phyloP scores from a whole-genome alignment of 257 asterid genomes.

The Rauvolfia tetraphylla region DNA sequence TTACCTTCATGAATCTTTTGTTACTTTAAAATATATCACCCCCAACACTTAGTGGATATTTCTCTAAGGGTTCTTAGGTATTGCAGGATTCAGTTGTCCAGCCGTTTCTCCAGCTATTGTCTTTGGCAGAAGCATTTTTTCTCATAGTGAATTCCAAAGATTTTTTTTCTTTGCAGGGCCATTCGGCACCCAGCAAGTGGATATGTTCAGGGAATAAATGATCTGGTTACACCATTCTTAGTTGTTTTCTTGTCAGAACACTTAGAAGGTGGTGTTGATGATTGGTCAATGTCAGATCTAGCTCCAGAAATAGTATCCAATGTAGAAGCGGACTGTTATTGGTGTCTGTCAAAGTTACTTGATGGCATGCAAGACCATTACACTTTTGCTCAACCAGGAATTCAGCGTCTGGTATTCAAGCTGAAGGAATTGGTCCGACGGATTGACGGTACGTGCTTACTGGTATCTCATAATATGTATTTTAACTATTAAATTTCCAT shows the following conservation, averaged over 20 bases:
- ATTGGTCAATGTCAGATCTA: constrained; percentile 73
- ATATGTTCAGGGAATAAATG: constrained; percentile 97
- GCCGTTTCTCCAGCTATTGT: neutral
- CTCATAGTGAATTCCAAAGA: constrained; percentile 7
- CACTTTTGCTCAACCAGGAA: constrained; percentile 99
- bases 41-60: neutral
- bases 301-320: constrained; percentile 59
- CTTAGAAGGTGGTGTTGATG: constrained; percentile 66
- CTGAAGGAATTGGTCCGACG: constrained; percentile 93
- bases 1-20: too few relatives aligned
- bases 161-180: constrained; percentile 52
- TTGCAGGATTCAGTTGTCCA: neutral
- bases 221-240: constrained; percentile 90
- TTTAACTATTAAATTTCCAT: neutral
- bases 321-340: constrained; percentile 95
- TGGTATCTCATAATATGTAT: neutral
- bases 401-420: constrained; percentile 92
- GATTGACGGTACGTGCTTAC: constrained; percentile 66
- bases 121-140: neutral
- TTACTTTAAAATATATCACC: neutral
- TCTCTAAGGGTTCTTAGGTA: neutral
- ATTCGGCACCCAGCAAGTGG: constrained; percentile 99
- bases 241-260: constrained; percentile 91
- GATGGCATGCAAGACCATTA: constrained; percentile 99
- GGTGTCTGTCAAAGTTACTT: constrained; percentile 93